Base-by-base conservation (phyloP, 331 rosid species). In the Acacia concinna region DNA sequence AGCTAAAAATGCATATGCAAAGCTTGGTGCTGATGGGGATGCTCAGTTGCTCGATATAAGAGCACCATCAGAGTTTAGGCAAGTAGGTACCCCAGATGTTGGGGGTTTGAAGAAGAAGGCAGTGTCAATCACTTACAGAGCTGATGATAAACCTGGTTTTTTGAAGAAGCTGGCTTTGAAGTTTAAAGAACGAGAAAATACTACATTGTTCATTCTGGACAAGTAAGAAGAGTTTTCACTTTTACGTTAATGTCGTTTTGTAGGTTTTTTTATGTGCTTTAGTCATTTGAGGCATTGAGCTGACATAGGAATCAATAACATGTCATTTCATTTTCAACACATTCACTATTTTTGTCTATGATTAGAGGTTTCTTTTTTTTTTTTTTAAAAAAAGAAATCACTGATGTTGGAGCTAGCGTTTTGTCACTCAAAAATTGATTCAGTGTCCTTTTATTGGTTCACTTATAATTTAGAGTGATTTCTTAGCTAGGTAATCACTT, bases 121-220 rank as follows among this genome's bases (percentile, higher is more conserved):
- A 0, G 91, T 91, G 41, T 78, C 90, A 8, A 80, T 96, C 47
- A 72, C 76, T 80, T 96, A 96, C 68, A 91, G 82, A 57, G 82
- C 94, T 32, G 97, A 88, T 65, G 98, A 91, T 81, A 96, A 96
- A 83, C 91, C 90, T 1, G 93, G 93, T 23, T 96, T 96, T 84
- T 52, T 96, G 32, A 91, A 93, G 93, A 96, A 87, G 83, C 88
- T 96, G 35, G 71, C 89, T 25, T 74, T 87, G 82, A 96, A 93
- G 90, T 93, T 96, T 84, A 96, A 89, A 90, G 91, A 90, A n/a
- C 98, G 98, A n/a, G 91, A 86, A 85, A 90, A 86, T 81, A 93
- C 97, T 73, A 96, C 98, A 86, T 83, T 96, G 90, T 91, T 93
- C 85, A 81, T 96, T 84, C 87, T 96, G 37, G 99, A 96, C 93